These are phyloP conservation scores for Sarocladium oryzae DNA, from an alignment of 2,329 filamentous ascomycete genomes.

Conservation along the genomic window DNA sequence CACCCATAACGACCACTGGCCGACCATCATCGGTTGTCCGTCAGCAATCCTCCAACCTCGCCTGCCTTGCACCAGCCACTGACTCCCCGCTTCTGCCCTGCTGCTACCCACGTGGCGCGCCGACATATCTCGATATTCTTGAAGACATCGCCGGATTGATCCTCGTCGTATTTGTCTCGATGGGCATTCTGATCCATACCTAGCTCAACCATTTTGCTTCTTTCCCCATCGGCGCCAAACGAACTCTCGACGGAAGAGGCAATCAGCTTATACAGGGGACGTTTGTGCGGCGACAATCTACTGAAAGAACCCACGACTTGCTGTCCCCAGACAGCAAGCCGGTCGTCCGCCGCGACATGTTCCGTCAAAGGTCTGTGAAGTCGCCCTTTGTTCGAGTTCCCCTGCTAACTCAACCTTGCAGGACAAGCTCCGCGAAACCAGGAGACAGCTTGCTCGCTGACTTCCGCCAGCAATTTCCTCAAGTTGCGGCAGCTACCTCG, in stretches of 20 bases:
- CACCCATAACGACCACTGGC: background rate
- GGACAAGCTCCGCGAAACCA: slow-evolving; percentile 78
- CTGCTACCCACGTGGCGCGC: background rate
- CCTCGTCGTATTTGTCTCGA: background rate
- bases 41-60: background rate
- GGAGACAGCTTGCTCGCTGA: slow-evolving; percentile 75
- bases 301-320: background rate
- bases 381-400: background rate
- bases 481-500: slow-evolving; percentile 37
- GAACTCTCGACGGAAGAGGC: slow-evolving; percentile 4
- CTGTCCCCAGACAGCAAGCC: slow-evolving; percentile 1
- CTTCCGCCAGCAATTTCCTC: slow-evolving; percentile 78
- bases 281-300: background rate
- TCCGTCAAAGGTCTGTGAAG: slow-evolving; percentile 20
- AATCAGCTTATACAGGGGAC: background rate
- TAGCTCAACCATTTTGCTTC: background rate
- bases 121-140: background rate
- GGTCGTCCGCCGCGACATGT: slow-evolving; percentile 19
- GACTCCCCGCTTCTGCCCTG: background rate
- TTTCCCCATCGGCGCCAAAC: background rate
- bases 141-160: background rate
- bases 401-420: slow-evolving; percentile 24
- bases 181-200: background rate
- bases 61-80: background rate
- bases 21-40: background rate